These are phyloP conservation scores for Leccinellum luteum DNA, from an alignment of 768 basidiomycete genomes.

Conservation along the genomic window DNA sequence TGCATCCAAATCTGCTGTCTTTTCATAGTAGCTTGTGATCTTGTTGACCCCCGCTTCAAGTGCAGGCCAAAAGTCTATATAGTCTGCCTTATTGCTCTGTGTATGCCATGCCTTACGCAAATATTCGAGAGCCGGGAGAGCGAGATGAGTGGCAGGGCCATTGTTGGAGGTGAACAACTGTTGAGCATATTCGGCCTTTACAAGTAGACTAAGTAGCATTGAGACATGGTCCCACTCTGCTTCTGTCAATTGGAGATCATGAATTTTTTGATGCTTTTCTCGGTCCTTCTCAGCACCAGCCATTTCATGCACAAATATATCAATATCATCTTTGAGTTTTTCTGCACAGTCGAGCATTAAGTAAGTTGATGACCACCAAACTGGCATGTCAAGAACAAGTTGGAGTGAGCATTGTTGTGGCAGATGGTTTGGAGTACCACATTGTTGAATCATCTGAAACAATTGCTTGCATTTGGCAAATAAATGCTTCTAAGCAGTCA, in stretches of 20 bases:
- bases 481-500: no score
- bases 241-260: neutral
- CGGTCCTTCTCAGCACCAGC: neutral
- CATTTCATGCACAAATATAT: neutral
- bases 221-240: neutral
- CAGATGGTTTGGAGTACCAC: neutral
- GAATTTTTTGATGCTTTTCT: neutral
- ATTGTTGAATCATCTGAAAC: neutral
- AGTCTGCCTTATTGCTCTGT: neutral
- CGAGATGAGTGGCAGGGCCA: neutral
- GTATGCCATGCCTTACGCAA: neutral
- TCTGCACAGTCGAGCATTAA: neutral
- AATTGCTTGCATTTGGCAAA: no score
- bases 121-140: neutral
- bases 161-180: neutral
- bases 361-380: neutral
- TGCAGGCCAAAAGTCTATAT: neutral
- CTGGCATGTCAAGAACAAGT: neutral
- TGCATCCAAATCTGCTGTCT: neutral
- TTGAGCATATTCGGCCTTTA: neutral
- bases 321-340: neutral
- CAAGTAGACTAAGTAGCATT: neutral
- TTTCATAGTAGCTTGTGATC: neutral
- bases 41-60: neutral
- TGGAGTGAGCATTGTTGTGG: neutral